Base-by-base conservation (phyloP, 2,329 filamentous ascomycete species). In the Fusarium mundagurra region DNA sequence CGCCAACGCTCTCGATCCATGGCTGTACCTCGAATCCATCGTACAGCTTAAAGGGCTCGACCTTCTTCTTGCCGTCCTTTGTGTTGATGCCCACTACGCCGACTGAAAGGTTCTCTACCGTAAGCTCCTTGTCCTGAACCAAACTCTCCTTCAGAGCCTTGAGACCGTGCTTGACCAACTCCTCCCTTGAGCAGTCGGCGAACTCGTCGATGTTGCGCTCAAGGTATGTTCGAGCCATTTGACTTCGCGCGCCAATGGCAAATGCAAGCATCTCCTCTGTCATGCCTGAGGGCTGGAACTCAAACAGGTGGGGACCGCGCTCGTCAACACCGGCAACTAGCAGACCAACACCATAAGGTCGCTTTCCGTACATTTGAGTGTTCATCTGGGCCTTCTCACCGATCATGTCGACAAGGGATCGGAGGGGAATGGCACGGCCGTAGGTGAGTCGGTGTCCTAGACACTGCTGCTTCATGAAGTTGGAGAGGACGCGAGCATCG, bases 391-490 rank as follows among this genome's bases (percentile, higher is more conserved):
- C 96, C 85, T 97, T 96, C 84, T 98, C 95, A 79, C 94, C 96
- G 81, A 99, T 98, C 85, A 96, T 93, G 75, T 92, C 90, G 77
- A 98, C 95, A 79, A 98, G 94, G 73, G 93, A 93, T 81, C 94
- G 92, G 82, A 98, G 88, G 38, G 95, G 94, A 82, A 99, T 96
- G 77, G 95, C 92, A 77, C 96, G 95, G 85, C 94, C 96, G 87
- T 98, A 98, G 66, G 95, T 98, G 79, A 99, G 92, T 84, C 96
- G 95, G 80, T 96, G 96, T 80, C 94, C 93, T 80, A 99, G 94
- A 74, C 94, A 97, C 87, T 98, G 96, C 86, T 98, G 95, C 88
- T 98, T 98, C 96, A 99, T 98, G 88, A 98, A 99, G 91, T 99
- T 99, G 88, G 95, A 98, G 79, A 99, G 95, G 79, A 99, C 96